Conservation (phyloP, 1,284 basidiomycete genomes). For the Schizophyllum commune region DNA sequence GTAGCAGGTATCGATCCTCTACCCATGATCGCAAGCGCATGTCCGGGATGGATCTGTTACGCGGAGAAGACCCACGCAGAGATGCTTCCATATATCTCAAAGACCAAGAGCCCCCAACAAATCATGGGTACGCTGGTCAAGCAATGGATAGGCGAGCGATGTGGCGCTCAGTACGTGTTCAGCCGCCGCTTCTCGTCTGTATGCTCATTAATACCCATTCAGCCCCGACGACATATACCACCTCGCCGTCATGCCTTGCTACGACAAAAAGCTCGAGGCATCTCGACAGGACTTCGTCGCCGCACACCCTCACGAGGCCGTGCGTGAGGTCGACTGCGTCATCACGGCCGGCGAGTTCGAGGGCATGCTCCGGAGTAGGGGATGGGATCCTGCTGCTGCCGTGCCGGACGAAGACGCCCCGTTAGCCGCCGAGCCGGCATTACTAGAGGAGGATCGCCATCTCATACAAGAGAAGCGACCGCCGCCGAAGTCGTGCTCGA, state of each 20-base stretch:
- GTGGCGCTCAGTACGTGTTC: conserved; percentile 56
- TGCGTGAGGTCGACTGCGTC: conserved; percentile 94
- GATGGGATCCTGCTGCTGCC: conserved; percentile 64
- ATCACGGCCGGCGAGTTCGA: conserved; percentile 96
- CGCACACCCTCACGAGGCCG: conserved; percentile 19
- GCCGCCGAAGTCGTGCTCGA: conserved; percentile 2
- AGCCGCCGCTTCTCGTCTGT: conserved; percentile 1
- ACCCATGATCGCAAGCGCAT: conserved; percentile 93
- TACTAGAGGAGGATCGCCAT: not conserved
- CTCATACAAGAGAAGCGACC: not conserved
- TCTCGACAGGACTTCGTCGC: conserved; percentile 83
- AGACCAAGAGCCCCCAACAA: conserved; percentile 90
- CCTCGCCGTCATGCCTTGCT: conserved; percentile 97
- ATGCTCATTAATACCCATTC: conserved; percentile 12
- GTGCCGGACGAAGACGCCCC: conserved; percentile 35
- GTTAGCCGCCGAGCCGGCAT: conserved; percentile 18
- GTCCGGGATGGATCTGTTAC: conserved; percentile 99
- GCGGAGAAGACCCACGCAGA: conserved; percentile 97
- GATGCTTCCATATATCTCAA: conserved; percentile 85
- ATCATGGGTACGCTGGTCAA: conserved; percentile 93
- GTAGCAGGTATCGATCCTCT: conserved; percentile 26
- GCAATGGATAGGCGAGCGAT: conserved; percentile 63
- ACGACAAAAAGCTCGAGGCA: conserved; percentile 99
- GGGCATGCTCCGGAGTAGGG: conserved; percentile 75
- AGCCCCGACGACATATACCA: conserved; percentile 89